Evolutionary conservation across 371 early-diverging fungal genomes (phyloP), one percentile per base, ranked within the genome.

Genomic region (Sporodiniella umbellata): DNA sequence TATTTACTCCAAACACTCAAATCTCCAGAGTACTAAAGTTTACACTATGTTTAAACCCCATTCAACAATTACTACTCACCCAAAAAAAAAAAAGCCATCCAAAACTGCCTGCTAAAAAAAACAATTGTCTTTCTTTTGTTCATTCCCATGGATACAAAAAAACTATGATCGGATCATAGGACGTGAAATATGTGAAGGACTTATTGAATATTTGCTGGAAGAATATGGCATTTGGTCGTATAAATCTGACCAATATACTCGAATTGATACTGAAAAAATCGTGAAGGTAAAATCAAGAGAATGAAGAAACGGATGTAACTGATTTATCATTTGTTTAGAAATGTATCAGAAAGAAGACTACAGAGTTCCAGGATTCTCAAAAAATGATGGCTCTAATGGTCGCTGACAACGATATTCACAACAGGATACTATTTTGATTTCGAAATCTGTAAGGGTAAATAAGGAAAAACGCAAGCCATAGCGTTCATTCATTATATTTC

Each of bases 381-480:
- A 45, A 45, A 45, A 14, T 45, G 46, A 45, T 45, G 46, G 31
- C 46, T 45, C 46, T 45, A 31, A 45, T 45, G 46, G 31, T 45
- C 33, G 46, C 46, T 33, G 33, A 21, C 46, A 45, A 45, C 31
- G 46, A 45, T 45, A 33, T 31, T 24, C 46, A 45, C 31, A 45
- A 45, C 46, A 45, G 46, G 31, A 30, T 45, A 45, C 37, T 31
- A 45, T 26, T 45, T 45, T 45, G 46, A 15, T 45, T 45, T 45
- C 33, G 46, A 45, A 45, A 45, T 45, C 46, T 45, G 46, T 45
- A 45, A 45, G 46, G 46, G 33, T 33, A 14, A 40, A 28, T 35
- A 50, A 50, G 37, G 42, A 50, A 50, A 42, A 50, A 50, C 42
- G 35, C 50, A 50, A 22, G 50, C 42, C 50, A 42, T 50, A 30